Base-by-base conservation (phyloP, 495 filamentous ascomycete genomes). In the Usnea hakonensis region DNA sequence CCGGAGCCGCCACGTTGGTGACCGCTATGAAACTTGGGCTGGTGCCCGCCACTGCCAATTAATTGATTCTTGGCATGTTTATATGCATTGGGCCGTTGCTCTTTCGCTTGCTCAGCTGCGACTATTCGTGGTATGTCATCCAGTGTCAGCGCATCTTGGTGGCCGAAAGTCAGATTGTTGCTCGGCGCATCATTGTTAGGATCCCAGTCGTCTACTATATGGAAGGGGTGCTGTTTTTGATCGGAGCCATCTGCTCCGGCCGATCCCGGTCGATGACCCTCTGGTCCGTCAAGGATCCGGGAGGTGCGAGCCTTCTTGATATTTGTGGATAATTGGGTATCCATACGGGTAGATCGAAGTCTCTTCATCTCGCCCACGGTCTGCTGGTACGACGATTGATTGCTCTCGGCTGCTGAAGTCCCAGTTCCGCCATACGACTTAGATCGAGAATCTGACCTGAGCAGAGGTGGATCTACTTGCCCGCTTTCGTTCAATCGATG, bases 91-190 rank as follows among this genome's bases (percentile, higher is more conserved):
- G 91, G 87, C 58, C 91, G 84, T 71, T 95, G 92, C 70, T 96
- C 92, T 70, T 88, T 86, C 33, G 94, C 92, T 75, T 97, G 94
- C 68, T 97, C 90, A 11, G 93, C 90, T 3, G 94, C 94, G 48
- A 97, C 90, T 65, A 99, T 95, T 64, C 93, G 82, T n/a, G 94
- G 93, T 64, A 99, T 97, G 70, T 99, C 94, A 72, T 97, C 94
- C 60, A 99, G 77, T 7, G 91, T 96, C 38, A 97, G 78, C 17
- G 90, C 89, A 77, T 97, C 91, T 62, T 93, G 88, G 65, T 89
- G 83, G n/a, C 89, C 90, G 65, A 98, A 89, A 53, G 89, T 90
- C 64, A 91, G 77, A 58, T 91, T 87, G 30, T 83, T 85, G 28
- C 83, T 81, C n/a, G 81, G 79, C 44, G 93, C 88, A 33, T 86